Conservation (phyloP, 2,329 filamentous ascomycete genomes). For the Pestalotiopsis sp. region DNA sequence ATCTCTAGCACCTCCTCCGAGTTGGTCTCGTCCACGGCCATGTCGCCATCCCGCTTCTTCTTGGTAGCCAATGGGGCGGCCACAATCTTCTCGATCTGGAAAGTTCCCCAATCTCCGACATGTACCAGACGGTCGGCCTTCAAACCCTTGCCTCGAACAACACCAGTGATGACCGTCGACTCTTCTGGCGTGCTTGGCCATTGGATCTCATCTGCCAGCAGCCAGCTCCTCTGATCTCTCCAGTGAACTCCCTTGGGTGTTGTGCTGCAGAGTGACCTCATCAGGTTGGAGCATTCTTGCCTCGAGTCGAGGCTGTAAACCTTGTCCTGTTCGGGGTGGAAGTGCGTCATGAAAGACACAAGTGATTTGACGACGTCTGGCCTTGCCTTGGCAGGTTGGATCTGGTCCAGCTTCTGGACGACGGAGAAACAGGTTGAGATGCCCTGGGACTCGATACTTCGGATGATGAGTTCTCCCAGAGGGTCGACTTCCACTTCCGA, state of each 20-base stretch:
- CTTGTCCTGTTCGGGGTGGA: conserved; percentile 90
- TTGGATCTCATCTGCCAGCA: conserved; percentile 81
- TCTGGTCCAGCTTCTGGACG: conserved; percentile 76
- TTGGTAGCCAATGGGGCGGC: conserved; percentile 69
- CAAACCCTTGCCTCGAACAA: conserved; percentile 81
- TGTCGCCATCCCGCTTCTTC: conserved; percentile 66
- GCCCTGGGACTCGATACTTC: conserved; percentile 89
- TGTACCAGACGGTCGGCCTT: conserved; percentile 91
- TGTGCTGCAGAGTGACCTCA: conserved; percentile 88
- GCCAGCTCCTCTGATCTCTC: conserved; percentile 95
- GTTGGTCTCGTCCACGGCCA: conserved; percentile 65
- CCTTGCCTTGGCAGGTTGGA: conserved; percentile 80
- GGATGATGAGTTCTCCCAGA: conserved; percentile 81
- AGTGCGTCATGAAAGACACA: conserved; percentile 91
- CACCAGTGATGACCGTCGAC: conserved; percentile 78
- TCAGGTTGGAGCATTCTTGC: conserved; percentile 88
- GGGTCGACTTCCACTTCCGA: conserved; percentile 82
- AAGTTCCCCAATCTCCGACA: conserved; percentile 91
- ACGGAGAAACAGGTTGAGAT: conserved; percentile 89
- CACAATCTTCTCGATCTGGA: conserved; percentile 87
- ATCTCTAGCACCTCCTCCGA: conserved; percentile 64
- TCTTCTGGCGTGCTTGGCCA: conserved; percentile 66
- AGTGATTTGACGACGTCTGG: conserved; percentile 78
- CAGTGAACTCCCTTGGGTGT: conserved; percentile 93
- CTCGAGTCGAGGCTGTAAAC: conserved; percentile 85